Percentiles rank a stretch among this genome's conserved stretches.
Evolutionary conservation across 1,284 basidiomycete genomes (phyloP).

Genomic region (Heterobasidion parviporum): DNA sequence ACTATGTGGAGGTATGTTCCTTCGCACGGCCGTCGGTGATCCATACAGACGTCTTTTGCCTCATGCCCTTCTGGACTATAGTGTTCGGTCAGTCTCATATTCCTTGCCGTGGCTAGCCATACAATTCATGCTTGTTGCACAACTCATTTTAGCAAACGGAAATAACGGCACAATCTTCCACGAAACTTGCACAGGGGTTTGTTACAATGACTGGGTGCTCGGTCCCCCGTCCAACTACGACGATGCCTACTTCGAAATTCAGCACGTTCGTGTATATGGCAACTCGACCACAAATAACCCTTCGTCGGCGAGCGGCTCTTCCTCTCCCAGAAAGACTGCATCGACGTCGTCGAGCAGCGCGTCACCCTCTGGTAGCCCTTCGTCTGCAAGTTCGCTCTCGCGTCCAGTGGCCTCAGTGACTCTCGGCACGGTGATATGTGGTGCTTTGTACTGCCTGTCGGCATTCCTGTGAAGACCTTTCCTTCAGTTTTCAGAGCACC

Average conservation of each 20-base stretch:
- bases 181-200: slow-evolving; percentile 56
- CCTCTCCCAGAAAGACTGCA: not conserved
- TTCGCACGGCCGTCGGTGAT: not conserved
- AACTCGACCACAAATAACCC: slow-evolving; percentile 2
- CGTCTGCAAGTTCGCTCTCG: not conserved
- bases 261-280: slow-evolving; percentile 50
- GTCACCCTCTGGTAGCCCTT: not conserved
- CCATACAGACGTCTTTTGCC: not conserved
- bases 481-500: not conserved
- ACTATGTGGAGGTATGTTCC: slow-evolving; percentile 57
- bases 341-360: not conserved
- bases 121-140: no score
- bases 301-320: not conserved
- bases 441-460: not conserved
- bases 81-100: not conserved
- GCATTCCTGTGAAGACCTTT: not conserved
- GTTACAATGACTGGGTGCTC: slow-evolving; percentile 72
- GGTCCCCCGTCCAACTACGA: slow-evolving; percentile 57
- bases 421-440: not conserved
- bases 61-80: not conserved
- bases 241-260: slow-evolving; percentile 72
- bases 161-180: slow-evolving; percentile 32
- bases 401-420: not conserved
- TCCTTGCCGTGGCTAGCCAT: no score
- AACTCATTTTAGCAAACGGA: not conserved